These are phyloP conservation scores for Paraconiothyrium sp. DNA, from an alignment of 2,329 filamentous ascomycete genomes.

Conservation along the genomic window DNA sequence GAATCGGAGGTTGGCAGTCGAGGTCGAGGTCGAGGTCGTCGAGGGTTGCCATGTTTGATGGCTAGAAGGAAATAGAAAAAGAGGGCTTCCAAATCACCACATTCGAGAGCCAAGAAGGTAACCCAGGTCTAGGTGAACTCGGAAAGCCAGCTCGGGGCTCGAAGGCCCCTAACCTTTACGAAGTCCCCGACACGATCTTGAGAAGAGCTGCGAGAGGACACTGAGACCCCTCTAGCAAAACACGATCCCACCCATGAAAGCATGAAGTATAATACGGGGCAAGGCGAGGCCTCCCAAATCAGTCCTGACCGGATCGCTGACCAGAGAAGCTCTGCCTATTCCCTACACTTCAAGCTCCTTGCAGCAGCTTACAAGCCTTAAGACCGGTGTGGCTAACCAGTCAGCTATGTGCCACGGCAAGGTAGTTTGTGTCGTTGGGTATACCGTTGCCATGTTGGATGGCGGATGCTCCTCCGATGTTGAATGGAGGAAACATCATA, in stretches of 20 bases:
- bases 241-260: constrained; percentile 5
- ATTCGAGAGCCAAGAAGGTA: constrained; percentile 1
- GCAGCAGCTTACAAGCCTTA: neutral
- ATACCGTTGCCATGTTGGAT: neutral
- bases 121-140: neutral
- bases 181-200: neutral
- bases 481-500: neutral
- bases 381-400: neutral
- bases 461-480: neutral
- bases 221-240: neutral
- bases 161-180: neutral
- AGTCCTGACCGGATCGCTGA: neutral
- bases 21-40: neutral
- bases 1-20: neutral
- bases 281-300: neutral
- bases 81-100: constrained; percentile 5
- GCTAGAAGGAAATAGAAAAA: neutral
- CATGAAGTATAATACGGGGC: neutral
- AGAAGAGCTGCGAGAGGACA: neutral
- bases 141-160: neutral
- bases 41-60: neutral
- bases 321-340: neutral
- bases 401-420: neutral
- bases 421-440: neutral
- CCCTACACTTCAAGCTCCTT: neutral